Conservation (phyloP, 1,284 basidiomycete genomes). For the Irpex rosettiformis region DNA sequence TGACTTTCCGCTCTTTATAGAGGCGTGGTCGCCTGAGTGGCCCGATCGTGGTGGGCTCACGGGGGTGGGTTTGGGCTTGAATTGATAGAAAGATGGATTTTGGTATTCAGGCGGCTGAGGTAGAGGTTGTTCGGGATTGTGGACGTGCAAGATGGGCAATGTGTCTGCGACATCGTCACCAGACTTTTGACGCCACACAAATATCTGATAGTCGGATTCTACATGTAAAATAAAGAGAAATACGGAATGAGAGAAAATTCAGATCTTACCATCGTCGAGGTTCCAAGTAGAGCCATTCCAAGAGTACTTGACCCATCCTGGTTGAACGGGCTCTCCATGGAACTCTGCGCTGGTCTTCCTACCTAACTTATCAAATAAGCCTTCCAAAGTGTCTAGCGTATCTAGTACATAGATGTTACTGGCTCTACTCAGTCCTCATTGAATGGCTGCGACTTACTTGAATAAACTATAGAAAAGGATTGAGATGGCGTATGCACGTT, state of each 20-base stretch:
- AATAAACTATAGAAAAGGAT: constrained; percentile 72
- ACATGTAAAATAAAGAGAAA: constrained; percentile 6
- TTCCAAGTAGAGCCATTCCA: constrained; percentile 75
- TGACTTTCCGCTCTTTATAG: constrained; percentile 36
- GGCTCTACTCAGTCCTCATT: not conserved
- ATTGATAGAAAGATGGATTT: constrained; percentile 70
- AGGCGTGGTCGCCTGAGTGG: constrained; percentile 25
- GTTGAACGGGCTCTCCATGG: constrained; percentile 53
- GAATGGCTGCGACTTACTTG: constrained; percentile 42
- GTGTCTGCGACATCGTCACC: constrained; percentile 25
- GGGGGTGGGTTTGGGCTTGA: constrained; percentile 35
- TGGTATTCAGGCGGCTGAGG: constrained; percentile 59
- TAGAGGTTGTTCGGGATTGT: constrained; percentile 56
- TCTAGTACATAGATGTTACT: constrained; percentile 35
- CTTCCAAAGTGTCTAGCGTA: constrained; percentile 58
- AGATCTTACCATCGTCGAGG: constrained; percentile 64
- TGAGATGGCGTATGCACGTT: constrained; percentile 71
- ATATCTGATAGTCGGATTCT: constrained; percentile 81
- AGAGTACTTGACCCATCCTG: constrained; percentile 80
- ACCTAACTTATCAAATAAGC: constrained; percentile 65
- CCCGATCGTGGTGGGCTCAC: constrained; percentile 22
- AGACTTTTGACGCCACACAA: constrained; percentile 63
- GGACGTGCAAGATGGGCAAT: constrained; percentile 58
- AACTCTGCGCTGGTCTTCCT: constrained; percentile 57
- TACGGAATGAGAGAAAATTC: not conserved